Evolutionary conservation across 768 basidiomycete genomes (phyloP).

Genomic region (Kondoa subrosea): DNA sequence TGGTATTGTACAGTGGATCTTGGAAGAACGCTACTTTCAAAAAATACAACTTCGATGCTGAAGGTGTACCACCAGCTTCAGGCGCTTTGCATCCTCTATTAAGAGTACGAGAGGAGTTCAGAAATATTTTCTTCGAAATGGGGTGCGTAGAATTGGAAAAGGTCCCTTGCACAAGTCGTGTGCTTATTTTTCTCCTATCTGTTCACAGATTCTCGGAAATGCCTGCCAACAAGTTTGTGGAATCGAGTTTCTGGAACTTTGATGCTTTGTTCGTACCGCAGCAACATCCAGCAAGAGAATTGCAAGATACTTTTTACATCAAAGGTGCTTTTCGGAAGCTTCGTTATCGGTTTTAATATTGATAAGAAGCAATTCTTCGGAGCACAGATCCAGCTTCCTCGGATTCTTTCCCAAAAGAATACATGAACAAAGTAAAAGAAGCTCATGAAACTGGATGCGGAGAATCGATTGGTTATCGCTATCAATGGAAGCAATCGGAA

Average conservation of each 20-base stretch:
- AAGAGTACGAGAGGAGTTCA: constrained; percentile 93
- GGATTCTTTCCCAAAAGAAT: constrained; percentile 56
- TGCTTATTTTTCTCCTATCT: not conserved
- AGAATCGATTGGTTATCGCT: constrained; percentile 86
- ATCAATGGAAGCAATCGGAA: constrained; percentile 86
- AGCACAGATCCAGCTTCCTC: constrained; percentile 57
- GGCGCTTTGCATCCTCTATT: constrained; percentile 90
- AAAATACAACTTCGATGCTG: constrained; percentile 97
- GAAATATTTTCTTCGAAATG: constrained; percentile 98
- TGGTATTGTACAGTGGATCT: constrained; percentile 45
- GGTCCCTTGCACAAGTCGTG: not conserved
- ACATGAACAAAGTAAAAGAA: constrained; percentile 65
- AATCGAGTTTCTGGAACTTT: constrained; percentile 99
- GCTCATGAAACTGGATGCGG: constrained; percentile 59
- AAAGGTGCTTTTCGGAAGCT: constrained; percentile 48
- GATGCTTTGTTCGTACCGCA: constrained; percentile 96
- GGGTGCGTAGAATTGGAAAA: too few relatives aligned
- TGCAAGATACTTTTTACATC: constrained; percentile 97
- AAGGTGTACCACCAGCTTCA: constrained; percentile 70
- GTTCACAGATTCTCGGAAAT: constrained; percentile 77
- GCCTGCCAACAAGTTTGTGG: constrained; percentile 89
- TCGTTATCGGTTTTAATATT: not conserved
- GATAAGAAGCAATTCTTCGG: constrained; percentile 7
- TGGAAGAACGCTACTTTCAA: constrained; percentile 93
- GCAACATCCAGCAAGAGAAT: constrained; percentile 91